phyloP scores from a whole-genome alignment of 192 early-diverging fungal genomes.

The Rhizophagus prolifer region DNA sequence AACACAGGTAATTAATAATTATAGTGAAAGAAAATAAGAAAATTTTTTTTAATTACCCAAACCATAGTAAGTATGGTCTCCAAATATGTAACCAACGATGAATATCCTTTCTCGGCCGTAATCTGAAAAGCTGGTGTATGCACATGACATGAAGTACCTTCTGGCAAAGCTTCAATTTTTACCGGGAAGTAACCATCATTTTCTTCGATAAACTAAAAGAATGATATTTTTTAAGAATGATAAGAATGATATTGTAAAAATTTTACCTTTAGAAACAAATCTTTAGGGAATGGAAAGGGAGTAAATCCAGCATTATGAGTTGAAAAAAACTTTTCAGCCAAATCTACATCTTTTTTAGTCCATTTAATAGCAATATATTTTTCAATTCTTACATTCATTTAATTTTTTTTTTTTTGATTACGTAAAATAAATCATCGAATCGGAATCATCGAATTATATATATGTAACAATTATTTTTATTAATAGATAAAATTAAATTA shows the following conservation, averaged over 20 bases:
- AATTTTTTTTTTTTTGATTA: background rate
- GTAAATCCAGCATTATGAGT: slow-evolving; percentile 72
- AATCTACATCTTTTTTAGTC: slow-evolving; percentile 66
- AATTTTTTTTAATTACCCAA: slow-evolving; percentile 54
- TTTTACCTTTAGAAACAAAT: slow-evolving; percentile 69
- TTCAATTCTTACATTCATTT: slow-evolving; percentile 50
- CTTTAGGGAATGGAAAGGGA: slow-evolving; percentile 72
- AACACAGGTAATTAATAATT: background rate
- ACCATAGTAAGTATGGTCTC: slow-evolving; percentile 82
- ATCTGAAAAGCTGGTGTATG: slow-evolving; percentile 85
- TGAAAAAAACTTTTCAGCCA: slow-evolving; percentile 67
- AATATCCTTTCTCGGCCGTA: slow-evolving; percentile 68
- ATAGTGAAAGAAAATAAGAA: background rate
- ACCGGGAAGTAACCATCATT: slow-evolving; percentile 86
- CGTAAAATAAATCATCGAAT: too few species aligned
- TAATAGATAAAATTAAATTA: too few species aligned
- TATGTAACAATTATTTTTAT: too few species aligned
- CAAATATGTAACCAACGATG: slow-evolving; percentile 76
- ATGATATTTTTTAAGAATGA: too few species aligned
- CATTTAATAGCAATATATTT: slow-evolving; percentile 67
- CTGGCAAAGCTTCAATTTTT: slow-evolving; percentile 73
- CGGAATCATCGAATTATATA: background rate
- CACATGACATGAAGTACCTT: slow-evolving; percentile 78
- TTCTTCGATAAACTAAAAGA: slow-evolving; percentile 73
- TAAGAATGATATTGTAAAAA: too few species aligned